phyloP scores from a whole-genome alignment of 768 basidiomycete species.

The Tephrocybe sp. region DNA sequence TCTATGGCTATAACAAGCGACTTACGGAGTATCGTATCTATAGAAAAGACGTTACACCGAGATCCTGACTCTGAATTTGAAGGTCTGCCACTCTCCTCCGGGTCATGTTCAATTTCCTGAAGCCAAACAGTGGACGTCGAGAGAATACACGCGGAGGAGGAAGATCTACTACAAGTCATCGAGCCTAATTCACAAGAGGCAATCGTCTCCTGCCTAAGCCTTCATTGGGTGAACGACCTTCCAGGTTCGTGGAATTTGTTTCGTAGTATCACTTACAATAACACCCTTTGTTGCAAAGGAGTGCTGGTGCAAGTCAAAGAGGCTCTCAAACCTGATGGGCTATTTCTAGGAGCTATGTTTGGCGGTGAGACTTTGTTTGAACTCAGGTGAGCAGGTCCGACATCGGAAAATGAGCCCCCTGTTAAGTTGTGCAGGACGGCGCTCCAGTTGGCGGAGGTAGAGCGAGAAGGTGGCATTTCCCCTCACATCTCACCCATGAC shows the following conservation, averaged over 20 bases:
- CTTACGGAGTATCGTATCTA: slow-evolving; percentile 4
- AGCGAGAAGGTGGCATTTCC: slow-evolving; percentile 95
- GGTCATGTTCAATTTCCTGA: neutral
- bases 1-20: neutral
- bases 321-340: slow-evolving; percentile 84
- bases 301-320: slow-evolving; percentile 84
- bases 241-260: slow-evolving; percentile 57
- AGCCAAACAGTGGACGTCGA: slow-evolving; percentile 65
- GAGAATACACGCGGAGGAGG: slow-evolving; percentile 83
- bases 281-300: slow-evolving; percentile 41
- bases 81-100: slow-evolving; percentile 43
- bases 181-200: slow-evolving; percentile 83
- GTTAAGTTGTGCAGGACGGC: slow-evolving; percentile 59
- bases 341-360: slow-evolving; percentile 92
- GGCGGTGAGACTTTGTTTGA: slow-evolving; percentile 98
- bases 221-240: slow-evolving; percentile 98
- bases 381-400: slow-evolving; percentile 53
- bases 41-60: slow-evolving; percentile 71
- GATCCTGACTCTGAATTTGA: slow-evolving; percentile 82
- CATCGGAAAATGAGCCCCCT: neutral
- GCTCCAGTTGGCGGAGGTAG: slow-evolving; percentile 90
- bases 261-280: neutral
- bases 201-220: slow-evolving; percentile 84
- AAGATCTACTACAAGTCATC: slow-evolving; percentile 66
- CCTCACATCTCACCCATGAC: slow-evolving; percentile 98